A percentile compares a stretch with the other conserved stretches of the same genome.
Conservation (phyloP, 1,139 yeast species). For the Suhomyces chickasaworum region DNA sequence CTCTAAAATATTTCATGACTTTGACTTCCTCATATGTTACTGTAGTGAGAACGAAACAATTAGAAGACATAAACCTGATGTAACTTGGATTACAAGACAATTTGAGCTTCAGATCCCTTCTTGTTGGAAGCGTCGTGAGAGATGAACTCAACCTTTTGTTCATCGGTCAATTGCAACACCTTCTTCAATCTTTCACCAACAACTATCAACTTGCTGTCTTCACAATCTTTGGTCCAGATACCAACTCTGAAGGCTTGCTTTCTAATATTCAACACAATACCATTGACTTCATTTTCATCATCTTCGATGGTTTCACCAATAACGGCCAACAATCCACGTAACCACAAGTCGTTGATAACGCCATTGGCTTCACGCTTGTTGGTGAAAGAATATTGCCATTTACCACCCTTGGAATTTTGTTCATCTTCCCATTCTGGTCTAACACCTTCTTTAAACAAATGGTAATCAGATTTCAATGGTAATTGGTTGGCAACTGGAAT, state of each 20-base stretch:
- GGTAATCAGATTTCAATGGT: constrained; percentile 92
- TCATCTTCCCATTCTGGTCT: constrained; percentile 99
- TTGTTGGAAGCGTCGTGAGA: constrained; percentile 59
- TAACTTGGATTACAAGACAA: constrained; percentile 33
- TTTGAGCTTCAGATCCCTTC: constrained; percentile 46
- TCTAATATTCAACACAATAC: constrained; percentile 90
- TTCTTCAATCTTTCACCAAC: constrained; percentile 88
- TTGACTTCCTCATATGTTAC: constrained; percentile 10
- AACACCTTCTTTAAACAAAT: constrained; percentile 90
- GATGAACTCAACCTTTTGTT: constrained; percentile 74
- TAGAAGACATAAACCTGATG: constrained; percentile 3
- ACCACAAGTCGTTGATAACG: constrained; percentile 89
- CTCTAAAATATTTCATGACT: constrained; percentile 10
- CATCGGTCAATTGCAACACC: constrained; percentile 67
- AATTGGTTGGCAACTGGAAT: constrained; percentile 91
- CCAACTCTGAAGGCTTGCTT: constrained; percentile 82
- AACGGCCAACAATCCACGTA: constrained; percentile 83
- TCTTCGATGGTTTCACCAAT: constrained; percentile 96
- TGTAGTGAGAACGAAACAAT: constrained; percentile 11
- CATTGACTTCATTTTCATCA: constrained; percentile 88
- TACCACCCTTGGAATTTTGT: constrained; percentile 88
- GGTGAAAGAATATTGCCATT: constrained; percentile 77
- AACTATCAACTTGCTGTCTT: constrained; percentile 59
- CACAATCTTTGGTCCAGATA: constrained; percentile 88
- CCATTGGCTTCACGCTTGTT: constrained; percentile 62